Evolutionary conservation across 208 protist genomes (phyloP), one percentile per base, ranked within the genome.

Genomic region (Acanthamoeba royreba): DNA sequence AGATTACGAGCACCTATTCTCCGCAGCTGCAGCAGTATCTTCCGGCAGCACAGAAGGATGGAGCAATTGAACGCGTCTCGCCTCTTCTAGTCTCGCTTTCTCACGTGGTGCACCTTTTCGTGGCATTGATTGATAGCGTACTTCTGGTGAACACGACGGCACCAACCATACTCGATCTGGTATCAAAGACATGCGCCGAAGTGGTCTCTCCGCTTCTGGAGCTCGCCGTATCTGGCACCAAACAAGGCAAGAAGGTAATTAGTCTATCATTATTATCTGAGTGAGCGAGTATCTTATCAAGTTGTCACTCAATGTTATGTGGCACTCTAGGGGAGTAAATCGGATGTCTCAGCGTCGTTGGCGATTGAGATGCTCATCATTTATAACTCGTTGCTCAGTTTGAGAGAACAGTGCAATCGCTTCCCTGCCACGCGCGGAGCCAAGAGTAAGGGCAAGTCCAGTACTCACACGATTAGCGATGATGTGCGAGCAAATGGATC

Each of bases 81-180:
- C 35, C 83, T 22, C 53, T 90, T 28, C 55, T 90, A 33, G 55
- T 72, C 2, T 61, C 53, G 33, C 49, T 90, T 1, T 90, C 83
- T 8, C 47, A 90, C 38, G 83, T 90, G 83, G 49, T 90, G 35
- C 55, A 90, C 52, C 49, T 90, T 25, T 90, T 90, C 55, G 83
- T 90, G 9, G 3, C 83, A 0, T 42, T 72, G 31, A 90, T 90
- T 35, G 83, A 90, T 52, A 90, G 83, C 55, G 83, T 90, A 33
- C 83, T 90, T 7, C 83, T 90, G 35, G 49, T 90, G 49, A 90
- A 90, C 40, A 69, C 83, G 5, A 90, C 47, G 0, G 83, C 83
- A 2, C 83, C 55, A 22, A 72, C 40, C 35, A 52, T 90, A 25
- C 83, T 90, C 55, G 83, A 90, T 5, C 47, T 90, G 83, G 83